Conservation (phyloP, 441 rosid genomes). For the Mallotus japonicus region DNA sequence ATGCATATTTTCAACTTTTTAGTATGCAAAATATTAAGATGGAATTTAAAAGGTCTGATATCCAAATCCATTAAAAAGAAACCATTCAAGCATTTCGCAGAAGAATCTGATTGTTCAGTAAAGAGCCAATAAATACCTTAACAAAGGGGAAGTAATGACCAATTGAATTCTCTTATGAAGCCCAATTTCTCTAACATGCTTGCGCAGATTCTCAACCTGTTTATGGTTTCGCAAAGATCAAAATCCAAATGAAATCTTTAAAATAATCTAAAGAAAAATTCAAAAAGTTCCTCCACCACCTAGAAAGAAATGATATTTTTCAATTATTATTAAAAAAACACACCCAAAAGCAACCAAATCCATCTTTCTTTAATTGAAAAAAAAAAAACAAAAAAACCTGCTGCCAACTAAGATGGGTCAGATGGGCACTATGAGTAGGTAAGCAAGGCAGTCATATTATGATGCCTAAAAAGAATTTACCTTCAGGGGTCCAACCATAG, state of each 20-base stretch:
- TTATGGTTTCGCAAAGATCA: conserved; percentile 13
- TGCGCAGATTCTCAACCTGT: conserved; percentile 45
- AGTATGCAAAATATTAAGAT: too few relatives aligned
- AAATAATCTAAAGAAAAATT: too few relatives aligned
- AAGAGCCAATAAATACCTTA: conserved; percentile 31
- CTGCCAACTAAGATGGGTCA: conserved; percentile 58
- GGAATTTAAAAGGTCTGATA: neutral
- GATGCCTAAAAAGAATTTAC: conserved; percentile 29
- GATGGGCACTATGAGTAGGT: too few relatives aligned
- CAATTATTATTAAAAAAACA: too few relatives aligned
- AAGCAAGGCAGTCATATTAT: too few relatives aligned
- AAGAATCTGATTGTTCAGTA: neutral
- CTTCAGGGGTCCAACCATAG: conserved; percentile 72
- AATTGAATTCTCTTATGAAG: conserved; percentile 37
- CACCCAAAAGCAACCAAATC: neutral
- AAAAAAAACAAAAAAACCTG: conserved; percentile 31
- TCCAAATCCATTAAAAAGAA: neutral
- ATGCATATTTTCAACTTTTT: too few relatives aligned
- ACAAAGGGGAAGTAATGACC: conserved; percentile 47
- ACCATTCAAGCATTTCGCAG: neutral
- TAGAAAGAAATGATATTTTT: neutral
- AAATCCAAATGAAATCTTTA: neutral
- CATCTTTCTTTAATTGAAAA: neutral
- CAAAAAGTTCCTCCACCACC: too few relatives aligned
- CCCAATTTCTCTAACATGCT: conserved; percentile 42